phyloP scores from a whole-genome alignment of 2,329 filamentous ascomycete genomes.

The Fusarium keratoplasticum region DNA sequence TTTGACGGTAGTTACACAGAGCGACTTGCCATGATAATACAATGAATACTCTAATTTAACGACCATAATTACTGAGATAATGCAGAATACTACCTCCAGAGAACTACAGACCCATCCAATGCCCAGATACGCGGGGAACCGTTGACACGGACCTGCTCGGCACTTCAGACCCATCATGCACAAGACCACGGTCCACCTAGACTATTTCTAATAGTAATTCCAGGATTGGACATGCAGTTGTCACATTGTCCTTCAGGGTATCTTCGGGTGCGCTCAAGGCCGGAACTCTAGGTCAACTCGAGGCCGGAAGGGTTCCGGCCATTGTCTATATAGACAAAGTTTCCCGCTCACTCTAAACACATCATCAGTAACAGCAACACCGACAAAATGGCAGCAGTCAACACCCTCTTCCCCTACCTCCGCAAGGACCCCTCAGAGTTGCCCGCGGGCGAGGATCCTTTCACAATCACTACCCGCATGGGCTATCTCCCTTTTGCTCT shows the following conservation, averaged over 20 bases:
- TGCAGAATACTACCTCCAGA: not conserved
- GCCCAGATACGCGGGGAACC: not conserved
- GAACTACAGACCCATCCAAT: not conserved
- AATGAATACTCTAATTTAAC: not conserved
- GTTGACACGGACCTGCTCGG: not conserved
- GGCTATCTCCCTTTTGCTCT: conserved; percentile 32
- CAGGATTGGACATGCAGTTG: conserved; percentile 15
- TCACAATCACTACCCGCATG: conserved; percentile 35
- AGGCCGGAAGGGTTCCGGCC: conserved; percentile 34
- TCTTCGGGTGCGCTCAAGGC: conserved; percentile 14
- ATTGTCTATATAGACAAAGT: conserved; percentile 32
- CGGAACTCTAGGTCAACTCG: not conserved
- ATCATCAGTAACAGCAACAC: not conserved
- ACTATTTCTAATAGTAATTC: conserved; percentile 28
- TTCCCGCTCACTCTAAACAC: not conserved
- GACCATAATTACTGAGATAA: not conserved
- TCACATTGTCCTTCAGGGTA: conserved; percentile 24
- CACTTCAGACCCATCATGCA: not conserved
- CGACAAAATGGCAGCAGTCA: conserved; percentile 32
- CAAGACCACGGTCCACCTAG: conserved; percentile 15
- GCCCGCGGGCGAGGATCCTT: conserved; percentile 31
- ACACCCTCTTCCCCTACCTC: conserved; percentile 35
- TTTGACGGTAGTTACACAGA: not conserved
- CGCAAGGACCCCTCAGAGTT: conserved; percentile 33
- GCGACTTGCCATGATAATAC: not conserved